Evolutionary conservation across 768 basidiomycete species (phyloP), one percentile per base, ranked within the genome.

Genomic region (Tricholoma hemisulphureum): DNA sequence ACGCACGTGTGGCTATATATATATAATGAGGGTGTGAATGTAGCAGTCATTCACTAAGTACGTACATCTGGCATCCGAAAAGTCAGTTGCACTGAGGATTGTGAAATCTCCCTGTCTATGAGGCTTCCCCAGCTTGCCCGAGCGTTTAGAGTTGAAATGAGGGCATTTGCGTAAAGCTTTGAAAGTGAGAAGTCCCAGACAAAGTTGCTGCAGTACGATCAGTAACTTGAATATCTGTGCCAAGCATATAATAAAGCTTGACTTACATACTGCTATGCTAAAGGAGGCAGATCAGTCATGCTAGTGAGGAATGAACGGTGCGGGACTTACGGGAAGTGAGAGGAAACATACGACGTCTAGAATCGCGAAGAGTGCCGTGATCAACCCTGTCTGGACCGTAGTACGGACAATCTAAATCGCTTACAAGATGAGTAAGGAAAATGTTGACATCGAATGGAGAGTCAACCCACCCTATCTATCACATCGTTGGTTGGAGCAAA

Each of bases 281-380:
- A 24, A 35, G 8, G 18, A 11, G 23, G 18, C 31, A 20, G 32
- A 20, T 55, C 16, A 45, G 11, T 13, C 28, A 20, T 41, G 11
- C 18, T 20, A 41, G 18, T 21, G 31, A 56, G 43, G 16, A 28
- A 21, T 24, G 34, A 39, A 28, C 16, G 28, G 24, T 29, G 21
- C 26, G 21, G 26, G 4, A 59, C 65, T 46, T 64, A 77, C 78
- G 13, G 75, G 72, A 57, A 79, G 64, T 24, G 73, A 73, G 70
- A 69, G 39, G 58, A 80, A 79, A 57, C 75, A 78, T 35, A 76
- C 64, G 14, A 79, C 73, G 59, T 78, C 77, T 34, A 75, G 73
- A 43, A 75, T 67, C 1, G 77, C 77, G 57, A 75, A 77, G 34
- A 78, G 61, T 0, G 76, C 73, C 8, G 76, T 77, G 53, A 67